These are phyloP conservation scores for Amoebophrya sp. DNA, from an alignment of 169 alveolate genomes.

Conservation along the genomic window DNA sequence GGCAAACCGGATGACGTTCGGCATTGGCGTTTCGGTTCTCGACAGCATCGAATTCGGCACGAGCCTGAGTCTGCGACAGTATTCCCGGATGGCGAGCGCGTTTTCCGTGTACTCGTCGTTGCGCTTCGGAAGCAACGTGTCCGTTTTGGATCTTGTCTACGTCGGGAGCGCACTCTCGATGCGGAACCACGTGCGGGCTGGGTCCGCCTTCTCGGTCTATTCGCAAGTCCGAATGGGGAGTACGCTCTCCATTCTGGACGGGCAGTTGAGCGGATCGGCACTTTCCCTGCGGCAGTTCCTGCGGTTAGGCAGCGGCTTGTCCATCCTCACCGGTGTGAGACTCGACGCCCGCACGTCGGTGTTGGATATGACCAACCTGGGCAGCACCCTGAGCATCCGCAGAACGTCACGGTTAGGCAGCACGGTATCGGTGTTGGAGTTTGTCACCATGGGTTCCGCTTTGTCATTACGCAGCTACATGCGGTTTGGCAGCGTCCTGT, in stretches of 20 bases:
- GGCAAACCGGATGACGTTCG: neutral
- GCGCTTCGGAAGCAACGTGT: neutral
- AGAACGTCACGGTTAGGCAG: neutral
- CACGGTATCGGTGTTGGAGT: neutral
- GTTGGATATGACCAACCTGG: neutral
- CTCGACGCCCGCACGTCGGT: neutral
- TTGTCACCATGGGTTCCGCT: neutral
- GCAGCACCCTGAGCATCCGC: neutral
- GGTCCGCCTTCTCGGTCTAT: neutral
- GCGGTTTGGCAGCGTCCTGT: neutral
- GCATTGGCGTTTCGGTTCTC: neutral
- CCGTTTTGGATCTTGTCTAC: neutral
- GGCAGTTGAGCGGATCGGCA: neutral
- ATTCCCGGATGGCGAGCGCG: neutral
- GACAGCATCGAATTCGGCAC: conserved; percentile 6
- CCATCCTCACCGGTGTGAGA: neutral
- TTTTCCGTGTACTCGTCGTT: neutral
- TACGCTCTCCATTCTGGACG: neutral
- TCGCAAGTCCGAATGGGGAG: neutral
- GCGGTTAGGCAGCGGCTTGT: conserved; percentile 10
- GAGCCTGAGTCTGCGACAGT: neutral
- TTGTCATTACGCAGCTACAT: neutral
- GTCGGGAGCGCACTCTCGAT: conserved; percentile 26
- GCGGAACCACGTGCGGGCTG: conserved; percentile 17
- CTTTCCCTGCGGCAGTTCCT: conserved; percentile 21